phyloP scores from a whole-genome alignment of 805 yeast species.

The Hanseniaspora vineae region DNA sequence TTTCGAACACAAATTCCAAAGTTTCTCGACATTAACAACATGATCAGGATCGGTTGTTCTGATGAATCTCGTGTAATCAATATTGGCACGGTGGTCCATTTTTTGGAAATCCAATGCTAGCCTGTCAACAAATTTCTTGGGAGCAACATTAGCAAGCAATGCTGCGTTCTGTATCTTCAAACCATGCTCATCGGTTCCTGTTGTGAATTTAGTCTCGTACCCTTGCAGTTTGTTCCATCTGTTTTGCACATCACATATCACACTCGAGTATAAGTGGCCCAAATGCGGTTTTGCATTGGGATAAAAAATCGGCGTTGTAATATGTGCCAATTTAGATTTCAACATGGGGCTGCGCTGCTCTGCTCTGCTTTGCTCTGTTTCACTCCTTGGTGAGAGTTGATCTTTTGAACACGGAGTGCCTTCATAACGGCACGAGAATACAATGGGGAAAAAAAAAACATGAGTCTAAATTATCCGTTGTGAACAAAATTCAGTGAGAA shows the following conservation, averaged over 20 bases:
- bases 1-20: slow-evolving; percentile 54
- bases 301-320: slow-evolving; percentile 90
- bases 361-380: not conserved
- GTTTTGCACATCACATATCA: slow-evolving; percentile 63
- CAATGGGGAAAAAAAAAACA: not conserved
- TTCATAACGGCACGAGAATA: not conserved
- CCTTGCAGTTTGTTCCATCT: slow-evolving; percentile 52
- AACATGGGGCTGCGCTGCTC: not conserved
- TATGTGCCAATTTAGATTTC: slow-evolving; percentile 23
- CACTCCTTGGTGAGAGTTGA: too few relatives aligned
- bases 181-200: slow-evolving; percentile 98
- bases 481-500: too few relatives aligned
- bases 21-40: slow-evolving; percentile 40
- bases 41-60: slow-evolving; percentile 88
- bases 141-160: slow-evolving; percentile 30
- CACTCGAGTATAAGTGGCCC: slow-evolving; percentile 85
- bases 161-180: slow-evolving; percentile 87
- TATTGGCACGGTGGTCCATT: slow-evolving; percentile 45
- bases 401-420: not conserved
- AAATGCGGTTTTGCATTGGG: slow-evolving; percentile 92
- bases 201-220: slow-evolving; percentile 43
- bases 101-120: slow-evolving; percentile 50
- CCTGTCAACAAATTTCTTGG: slow-evolving; percentile 61
- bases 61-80: slow-evolving; percentile 63
- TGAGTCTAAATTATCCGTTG: not conserved